phyloP scores from a whole-genome alignment of 768 basidiomycete species.

The Mycena vitilis region DNA sequence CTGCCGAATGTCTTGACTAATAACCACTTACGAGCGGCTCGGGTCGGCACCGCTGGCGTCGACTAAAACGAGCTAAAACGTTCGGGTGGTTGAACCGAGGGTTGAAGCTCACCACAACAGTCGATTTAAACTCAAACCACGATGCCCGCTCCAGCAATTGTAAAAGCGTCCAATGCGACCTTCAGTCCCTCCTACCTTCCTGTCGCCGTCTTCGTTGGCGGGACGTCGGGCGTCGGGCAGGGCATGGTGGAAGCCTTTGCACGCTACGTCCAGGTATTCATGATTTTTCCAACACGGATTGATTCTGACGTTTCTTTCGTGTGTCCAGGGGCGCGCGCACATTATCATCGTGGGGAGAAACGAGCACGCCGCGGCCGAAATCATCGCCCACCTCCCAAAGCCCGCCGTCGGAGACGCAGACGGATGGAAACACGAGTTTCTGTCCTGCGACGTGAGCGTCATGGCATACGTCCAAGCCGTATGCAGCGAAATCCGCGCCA shows the following conservation, averaged over 20 bases:
- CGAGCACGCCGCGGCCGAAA: conserved; percentile 45
- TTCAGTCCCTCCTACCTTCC: conserved; percentile 26
- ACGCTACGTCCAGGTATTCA: conserved; percentile 36
- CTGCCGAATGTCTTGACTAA: too few relatives aligned
- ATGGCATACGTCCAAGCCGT: conserved; percentile 48
- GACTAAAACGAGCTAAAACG: too few relatives aligned
- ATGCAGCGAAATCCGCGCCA: conserved; percentile 41
- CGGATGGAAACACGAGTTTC: conserved; percentile 45
- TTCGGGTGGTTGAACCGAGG: too few relatives aligned
- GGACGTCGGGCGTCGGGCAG: conserved; percentile 43
- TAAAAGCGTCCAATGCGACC: conserved; percentile 37
- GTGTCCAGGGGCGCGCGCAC: conserved; percentile 46
- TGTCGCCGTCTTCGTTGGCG: conserved; percentile 36
- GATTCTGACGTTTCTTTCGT: too few relatives aligned
- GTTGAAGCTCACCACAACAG: too few relatives aligned
- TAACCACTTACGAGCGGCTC: too few relatives aligned
- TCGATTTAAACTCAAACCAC: background rate
- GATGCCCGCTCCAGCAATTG: conserved; percentile 35
- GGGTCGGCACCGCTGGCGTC: too few relatives aligned
- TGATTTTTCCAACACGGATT: too few relatives aligned
- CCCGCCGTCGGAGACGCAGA: conserved; percentile 22
- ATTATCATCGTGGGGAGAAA: conserved; percentile 53
- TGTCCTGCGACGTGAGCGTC: conserved; percentile 47
- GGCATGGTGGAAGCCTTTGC: conserved; percentile 49
- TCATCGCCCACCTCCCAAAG: conserved; percentile 46